These are phyloP conservation scores for Chalciporus chontae DNA, from an alignment of 768 basidiomycete species.

Conservation along the genomic window DNA sequence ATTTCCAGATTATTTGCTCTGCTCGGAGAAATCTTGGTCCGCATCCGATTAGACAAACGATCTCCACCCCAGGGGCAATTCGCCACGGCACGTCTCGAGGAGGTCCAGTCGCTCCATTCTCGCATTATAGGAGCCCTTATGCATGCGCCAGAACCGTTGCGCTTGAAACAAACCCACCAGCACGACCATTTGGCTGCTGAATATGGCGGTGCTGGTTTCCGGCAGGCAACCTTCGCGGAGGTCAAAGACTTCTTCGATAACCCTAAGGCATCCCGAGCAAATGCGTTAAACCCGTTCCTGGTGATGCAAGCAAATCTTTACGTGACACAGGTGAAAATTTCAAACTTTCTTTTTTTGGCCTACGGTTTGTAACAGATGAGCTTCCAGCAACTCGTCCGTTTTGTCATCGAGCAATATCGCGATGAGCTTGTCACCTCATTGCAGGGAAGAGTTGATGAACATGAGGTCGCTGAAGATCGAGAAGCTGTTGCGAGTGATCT, in stretches of 20 bases:
- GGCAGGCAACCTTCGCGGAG: constrained; percentile 81
- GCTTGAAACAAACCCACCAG: constrained; percentile 55
- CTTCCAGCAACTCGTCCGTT: constrained; percentile 86
- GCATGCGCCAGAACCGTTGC: constrained; percentile 73
- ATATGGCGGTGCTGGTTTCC: constrained; percentile 67
- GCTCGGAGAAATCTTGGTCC: constrained; percentile 81
- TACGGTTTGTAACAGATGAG: neutral
- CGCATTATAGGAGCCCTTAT: constrained; percentile 72
- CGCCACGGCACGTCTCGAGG: constrained; percentile 79
- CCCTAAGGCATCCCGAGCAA: constrained; percentile 80
- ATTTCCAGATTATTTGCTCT: constrained; percentile 82
- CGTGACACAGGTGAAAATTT: constrained; percentile 72
- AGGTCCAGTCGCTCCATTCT: constrained; percentile 75
- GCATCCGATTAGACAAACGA: constrained; percentile 83
- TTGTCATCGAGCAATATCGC: constrained; percentile 89
- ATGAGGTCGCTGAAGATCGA: constrained; percentile 64
- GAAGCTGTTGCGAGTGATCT: constrained; percentile 87
- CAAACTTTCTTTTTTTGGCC: neutral
- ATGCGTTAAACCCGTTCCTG: constrained; percentile 84
- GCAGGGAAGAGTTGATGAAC: constrained; percentile 62
- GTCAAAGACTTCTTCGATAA: constrained; percentile 91
- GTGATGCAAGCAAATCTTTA: constrained; percentile 92
- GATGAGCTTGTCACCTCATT: constrained; percentile 75
- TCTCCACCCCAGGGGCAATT: constrained; percentile 84
- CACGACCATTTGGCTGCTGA: constrained; percentile 53